Evolutionary conservation across 129 eudicot species (phyloP).

Genomic region (Kitagawia praeruptora): DNA sequence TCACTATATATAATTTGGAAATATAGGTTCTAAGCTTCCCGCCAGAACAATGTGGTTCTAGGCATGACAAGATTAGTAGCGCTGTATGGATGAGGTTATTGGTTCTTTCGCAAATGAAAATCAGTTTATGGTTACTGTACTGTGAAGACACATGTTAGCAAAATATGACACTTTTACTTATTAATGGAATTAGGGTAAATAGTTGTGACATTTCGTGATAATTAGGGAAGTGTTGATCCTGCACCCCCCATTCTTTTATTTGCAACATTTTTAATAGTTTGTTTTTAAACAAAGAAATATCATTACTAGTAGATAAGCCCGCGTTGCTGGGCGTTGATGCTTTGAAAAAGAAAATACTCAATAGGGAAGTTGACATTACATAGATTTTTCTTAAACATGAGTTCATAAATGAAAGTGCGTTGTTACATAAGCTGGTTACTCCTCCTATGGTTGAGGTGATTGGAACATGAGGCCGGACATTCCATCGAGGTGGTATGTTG

Average conservation of each 20-base stretch:
- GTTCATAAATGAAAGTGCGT: too few species aligned
- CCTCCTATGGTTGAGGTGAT: too few species aligned
- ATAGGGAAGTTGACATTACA: too few species aligned
- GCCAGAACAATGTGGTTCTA: background rate
- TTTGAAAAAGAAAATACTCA: too few species aligned
- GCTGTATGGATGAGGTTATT: background rate
- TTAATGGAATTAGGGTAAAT: background rate
- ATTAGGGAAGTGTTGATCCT: background rate
- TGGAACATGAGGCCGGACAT: too few species aligned
- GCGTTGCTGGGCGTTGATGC: too few species aligned
- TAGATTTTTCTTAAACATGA: too few species aligned
- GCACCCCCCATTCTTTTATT: too few species aligned
- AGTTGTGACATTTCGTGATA: background rate
- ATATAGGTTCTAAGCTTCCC: background rate
- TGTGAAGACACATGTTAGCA: background rate
- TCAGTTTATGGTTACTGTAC: background rate
- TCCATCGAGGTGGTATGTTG: too few species aligned
- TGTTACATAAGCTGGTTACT: too few species aligned
- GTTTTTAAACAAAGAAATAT: background rate
- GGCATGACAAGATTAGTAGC: background rate
- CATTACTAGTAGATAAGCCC: too few species aligned
- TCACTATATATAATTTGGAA: background rate
- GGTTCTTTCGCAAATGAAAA: background rate
- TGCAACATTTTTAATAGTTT: too few species aligned
- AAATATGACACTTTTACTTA: background rate